These are phyloP conservation scores for Sporothrix variecibatus DNA, from an alignment of 2,329 filamentous ascomycete genomes.

Conservation along the genomic window DNA sequence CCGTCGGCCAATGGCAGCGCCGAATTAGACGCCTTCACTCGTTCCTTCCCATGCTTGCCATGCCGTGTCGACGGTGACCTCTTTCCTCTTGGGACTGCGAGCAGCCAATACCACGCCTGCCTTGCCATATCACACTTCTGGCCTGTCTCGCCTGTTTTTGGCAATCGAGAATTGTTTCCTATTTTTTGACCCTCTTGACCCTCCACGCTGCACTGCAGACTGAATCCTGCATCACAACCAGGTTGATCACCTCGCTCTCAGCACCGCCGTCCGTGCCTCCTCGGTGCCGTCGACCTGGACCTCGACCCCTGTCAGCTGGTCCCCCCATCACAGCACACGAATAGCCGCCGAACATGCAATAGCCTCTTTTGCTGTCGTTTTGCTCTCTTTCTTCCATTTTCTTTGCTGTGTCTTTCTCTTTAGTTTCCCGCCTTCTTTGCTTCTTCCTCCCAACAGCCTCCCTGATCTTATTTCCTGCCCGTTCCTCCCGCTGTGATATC, in stretches of 20 bases:
- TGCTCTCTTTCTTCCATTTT: neutral
- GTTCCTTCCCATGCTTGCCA: slow-evolving; percentile 4
- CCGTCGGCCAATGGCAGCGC: slow-evolving; percentile 26
- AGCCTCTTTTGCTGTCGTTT: slow-evolving; percentile 10
- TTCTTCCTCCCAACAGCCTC: neutral
- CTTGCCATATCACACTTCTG: neutral
- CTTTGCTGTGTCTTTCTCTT: neutral
- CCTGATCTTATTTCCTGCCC: neutral
- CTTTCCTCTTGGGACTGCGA: neutral
- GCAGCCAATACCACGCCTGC: neutral
- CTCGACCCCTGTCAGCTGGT: slow-evolving; percentile 17
- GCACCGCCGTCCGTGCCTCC: neutral
- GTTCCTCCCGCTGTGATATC: slow-evolving; percentile 22
- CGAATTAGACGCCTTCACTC: slow-evolving; percentile 26
- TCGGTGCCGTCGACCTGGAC: neutral
- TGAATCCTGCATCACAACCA: neutral
- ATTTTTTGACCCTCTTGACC: no score
- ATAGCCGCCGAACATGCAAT: slow-evolving; percentile 31
- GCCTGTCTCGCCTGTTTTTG: neutral
- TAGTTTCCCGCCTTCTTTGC: neutral
- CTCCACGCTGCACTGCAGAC: neutral
- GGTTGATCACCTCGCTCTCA: neutral
- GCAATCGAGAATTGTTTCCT: neutral
- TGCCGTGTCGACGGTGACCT: neutral
- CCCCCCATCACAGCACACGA: slow-evolving; percentile 27